Evolutionary conservation across 2,329 filamentous ascomycete species (phyloP).

Genomic region (Colletotrichum sp.): DNA sequence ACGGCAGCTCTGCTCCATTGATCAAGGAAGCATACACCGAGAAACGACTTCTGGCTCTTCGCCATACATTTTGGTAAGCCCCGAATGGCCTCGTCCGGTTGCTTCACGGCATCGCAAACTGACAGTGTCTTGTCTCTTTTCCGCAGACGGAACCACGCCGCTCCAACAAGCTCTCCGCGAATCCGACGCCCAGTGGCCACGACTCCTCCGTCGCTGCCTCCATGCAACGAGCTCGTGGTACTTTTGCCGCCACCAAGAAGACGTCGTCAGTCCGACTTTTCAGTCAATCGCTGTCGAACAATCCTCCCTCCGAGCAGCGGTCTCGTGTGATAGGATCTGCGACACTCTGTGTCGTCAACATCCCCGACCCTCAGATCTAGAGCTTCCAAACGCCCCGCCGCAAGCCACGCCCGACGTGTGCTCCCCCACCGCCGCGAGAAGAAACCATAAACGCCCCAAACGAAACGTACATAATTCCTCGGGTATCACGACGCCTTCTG

Average conservation of each 20-base stretch:
- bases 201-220: neutral
- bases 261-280: neutral
- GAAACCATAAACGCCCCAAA: neutral
- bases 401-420: neutral
- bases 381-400: neutral
- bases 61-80: neutral
- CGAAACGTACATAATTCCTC: neutral
- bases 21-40: neutral
- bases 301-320: neutral
- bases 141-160: neutral
- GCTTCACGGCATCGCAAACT: neutral
- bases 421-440: neutral
- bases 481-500: neutral
- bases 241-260: neutral
- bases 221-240: neutral
- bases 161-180: neutral
- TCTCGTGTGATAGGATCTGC: conserved; percentile 9
- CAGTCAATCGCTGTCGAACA: neutral
- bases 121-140: neutral
- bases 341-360: conserved; percentile 2
- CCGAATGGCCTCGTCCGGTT: neutral
- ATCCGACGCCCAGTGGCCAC: neutral
- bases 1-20: neutral
- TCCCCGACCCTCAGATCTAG: neutral
- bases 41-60: neutral